Evolutionary conservation across 2,329 filamentous ascomycete species (phyloP), one percentile per base, ranked within the genome.

Genomic region (Fusarium tjaetaba): DNA sequence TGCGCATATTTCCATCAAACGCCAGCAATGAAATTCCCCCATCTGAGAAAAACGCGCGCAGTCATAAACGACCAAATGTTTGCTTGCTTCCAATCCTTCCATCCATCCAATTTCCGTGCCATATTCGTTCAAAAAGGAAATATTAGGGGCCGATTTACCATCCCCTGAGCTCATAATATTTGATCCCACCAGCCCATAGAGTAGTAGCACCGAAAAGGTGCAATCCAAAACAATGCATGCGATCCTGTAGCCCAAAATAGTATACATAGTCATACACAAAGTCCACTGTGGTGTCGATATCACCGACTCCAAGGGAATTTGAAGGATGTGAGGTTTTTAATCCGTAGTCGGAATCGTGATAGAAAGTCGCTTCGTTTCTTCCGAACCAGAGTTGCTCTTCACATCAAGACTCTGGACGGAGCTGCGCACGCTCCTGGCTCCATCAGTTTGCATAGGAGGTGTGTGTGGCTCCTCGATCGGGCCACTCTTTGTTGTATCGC

Each of bases 381-480:
- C 75, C 45, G 77, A 70, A 22, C 70, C 73, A 43, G 71, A 57
- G 32, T 56, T 59, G 55, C 76, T 78, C 58, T 77, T 79, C 24
- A 75, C 71, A 28, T 79, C 77, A 3, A 79, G 68, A 45, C 79
- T 79, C 24, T 80, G 77, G 7, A 76, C 51, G 1, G 80, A 80
- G 56, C 72, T 74, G 56, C 79, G 75, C 11, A 78, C 58, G 52
- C 75, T 76, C 30, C 67, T 70, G 26, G 70, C 68, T 28, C 74
- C 75, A 15, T 79, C 79, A 8, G 68, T 80, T 52, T 80, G 79
- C 49, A 77, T 76, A 10, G 79, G 80, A 20, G 80, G 80, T 18
- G 79, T 81, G 48, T 76, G 79, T 30, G 75, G 79, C 53, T 76
- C 77, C 51, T 77, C 74, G n/a, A 75, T 61, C 6, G 65, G 63